A percentile compares a stretch with the other conserved stretches of the same genome.
These are phyloP conservation scores for Cyberlindnera xishuangbannaensis DNA, from an alignment of 805 yeast genomes.

Conservation along the genomic window DNA sequence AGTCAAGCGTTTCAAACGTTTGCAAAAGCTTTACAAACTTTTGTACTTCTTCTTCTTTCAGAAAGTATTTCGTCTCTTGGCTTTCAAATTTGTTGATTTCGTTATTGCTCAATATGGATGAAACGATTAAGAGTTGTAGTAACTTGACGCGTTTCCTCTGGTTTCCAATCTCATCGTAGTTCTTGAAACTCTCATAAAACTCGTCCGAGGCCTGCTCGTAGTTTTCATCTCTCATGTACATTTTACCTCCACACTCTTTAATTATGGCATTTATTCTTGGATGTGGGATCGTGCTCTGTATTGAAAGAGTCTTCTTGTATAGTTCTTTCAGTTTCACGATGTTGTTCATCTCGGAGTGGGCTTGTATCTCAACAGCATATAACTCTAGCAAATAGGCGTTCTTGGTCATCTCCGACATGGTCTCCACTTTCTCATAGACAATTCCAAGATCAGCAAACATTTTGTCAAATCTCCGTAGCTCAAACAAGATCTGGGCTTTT, in stretches of 20 bases:
- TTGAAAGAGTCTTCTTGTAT: conserved; percentile 40
- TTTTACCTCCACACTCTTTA: conserved; percentile 69
- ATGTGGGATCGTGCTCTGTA: conserved; percentile 65
- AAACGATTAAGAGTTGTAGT: conserved; percentile 55
- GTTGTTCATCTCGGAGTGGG: conserved; percentile 36
- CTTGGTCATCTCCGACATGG: conserved; percentile 36
- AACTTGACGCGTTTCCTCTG: conserved; percentile 48
- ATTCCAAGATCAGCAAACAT: conserved; percentile 31
- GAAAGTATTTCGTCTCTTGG: conserved; percentile 25
- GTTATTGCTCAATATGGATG: conserved; percentile 50
- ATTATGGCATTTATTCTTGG: conserved; percentile 71
- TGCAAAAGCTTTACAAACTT: conserved; percentile 18
- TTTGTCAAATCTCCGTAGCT: conserved; percentile 24
- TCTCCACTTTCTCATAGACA: conserved; percentile 35
- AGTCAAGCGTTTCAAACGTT: conserved; percentile 19
- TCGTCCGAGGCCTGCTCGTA: conserved; percentile 52
- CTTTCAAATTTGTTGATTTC: conserved; percentile 30
- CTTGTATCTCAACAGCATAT: conserved; percentile 59
- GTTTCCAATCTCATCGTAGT: conserved; percentile 63
- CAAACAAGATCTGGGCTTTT: conserved; percentile 33
- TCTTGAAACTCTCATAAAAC: conserved; percentile 51
- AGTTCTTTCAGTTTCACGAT: conserved; percentile 38
- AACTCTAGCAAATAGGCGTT: conserved; percentile 53
- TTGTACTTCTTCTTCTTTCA: conserved; percentile 20
- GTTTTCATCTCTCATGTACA: conserved; percentile 53